Conservation (phyloP, 495 filamentous ascomycete species). For the Aspergillus bertholletiae region DNA sequence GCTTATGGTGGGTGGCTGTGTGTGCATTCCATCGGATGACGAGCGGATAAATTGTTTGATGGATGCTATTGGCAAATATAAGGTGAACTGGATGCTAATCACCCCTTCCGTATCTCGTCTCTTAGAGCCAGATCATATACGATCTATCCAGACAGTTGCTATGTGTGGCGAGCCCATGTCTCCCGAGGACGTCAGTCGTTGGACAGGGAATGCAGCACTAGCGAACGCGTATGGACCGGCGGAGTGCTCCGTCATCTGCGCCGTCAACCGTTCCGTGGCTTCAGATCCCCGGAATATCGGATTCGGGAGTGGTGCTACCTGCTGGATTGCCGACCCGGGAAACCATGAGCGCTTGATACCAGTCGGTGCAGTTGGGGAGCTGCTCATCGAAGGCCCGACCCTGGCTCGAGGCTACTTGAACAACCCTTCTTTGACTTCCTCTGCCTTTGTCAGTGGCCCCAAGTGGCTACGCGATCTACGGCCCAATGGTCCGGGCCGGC, state of each 20-base stretch:
- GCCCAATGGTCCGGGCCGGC: constrained; percentile 10
- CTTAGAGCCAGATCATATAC: constrained; percentile 23
- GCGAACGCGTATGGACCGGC: constrained; percentile 32
- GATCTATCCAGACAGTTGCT: constrained; percentile 27
- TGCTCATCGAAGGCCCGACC: constrained; percentile 50
- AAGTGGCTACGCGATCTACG: constrained; percentile 22
- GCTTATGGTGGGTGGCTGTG: constrained; percentile 14
- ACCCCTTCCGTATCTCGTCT: constrained; percentile 44
- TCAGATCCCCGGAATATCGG: constrained; percentile 1
- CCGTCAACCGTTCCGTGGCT: constrained; percentile 1
- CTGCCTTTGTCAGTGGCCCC: constrained; percentile 43
- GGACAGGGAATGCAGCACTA: constrained; percentile 10
- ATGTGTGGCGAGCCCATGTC: constrained; percentile 31
- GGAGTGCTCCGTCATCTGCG: constrained; percentile 45
- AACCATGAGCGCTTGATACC: constrained; percentile 43
- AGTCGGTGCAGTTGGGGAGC: constrained; percentile 47
- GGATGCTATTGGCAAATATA: constrained; percentile 19
- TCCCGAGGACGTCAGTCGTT: constrained; percentile 9
- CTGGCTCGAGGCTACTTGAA: constrained; percentile 47
- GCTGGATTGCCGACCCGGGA: constrained; percentile 45
- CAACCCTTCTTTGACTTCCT: constrained; percentile 32
- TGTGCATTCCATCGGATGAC: constrained; percentile 25
- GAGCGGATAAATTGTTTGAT: constrained; percentile 24
- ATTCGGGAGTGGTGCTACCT: background rate
- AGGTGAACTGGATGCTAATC: constrained; percentile 24